A percentile compares a stretch with the other conserved stretches of the same genome.
These are phyloP conservation scores for Plantago lanceolata DNA, from an alignment of 305 asterid species.

Conservation along the genomic window DNA sequence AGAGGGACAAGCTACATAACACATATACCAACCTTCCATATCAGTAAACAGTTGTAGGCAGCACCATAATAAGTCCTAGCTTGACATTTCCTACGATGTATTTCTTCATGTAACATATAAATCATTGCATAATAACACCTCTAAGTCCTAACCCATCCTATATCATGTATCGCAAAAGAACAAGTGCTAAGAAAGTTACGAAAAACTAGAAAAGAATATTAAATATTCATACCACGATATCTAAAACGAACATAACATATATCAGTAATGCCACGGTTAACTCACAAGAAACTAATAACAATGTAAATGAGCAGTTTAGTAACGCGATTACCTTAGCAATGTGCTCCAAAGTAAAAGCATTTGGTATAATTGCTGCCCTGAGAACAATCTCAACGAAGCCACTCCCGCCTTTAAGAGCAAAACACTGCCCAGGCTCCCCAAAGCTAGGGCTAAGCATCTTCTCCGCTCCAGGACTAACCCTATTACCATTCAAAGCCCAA, in stretches of 20 bases:
- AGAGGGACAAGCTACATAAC: background rate
- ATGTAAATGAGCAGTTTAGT: constrained; percentile 10
- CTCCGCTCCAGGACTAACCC: constrained; percentile 39
- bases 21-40: background rate
- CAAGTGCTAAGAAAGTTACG: background rate
- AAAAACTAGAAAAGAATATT: no score
- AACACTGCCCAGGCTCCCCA: constrained; percentile 96
- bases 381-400: constrained; percentile 75
- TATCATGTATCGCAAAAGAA: background rate
- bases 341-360: constrained; percentile 85
- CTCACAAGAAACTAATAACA: constrained; percentile 8
- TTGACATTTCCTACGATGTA: background rate
- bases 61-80: no score
- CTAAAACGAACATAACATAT: no score
- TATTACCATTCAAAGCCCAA: constrained; percentile 22
- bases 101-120: background rate
- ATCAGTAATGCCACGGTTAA: background rate
- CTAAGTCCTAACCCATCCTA: background rate
- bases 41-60: background rate
- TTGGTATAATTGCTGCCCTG: constrained; percentile 62
- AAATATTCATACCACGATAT: background rate
- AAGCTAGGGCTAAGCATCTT: constrained; percentile 83
- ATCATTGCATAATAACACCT: no score
- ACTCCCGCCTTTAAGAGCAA: constrained; percentile 60
- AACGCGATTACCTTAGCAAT: constrained; percentile 56